Base-by-base conservation (phyloP, 164 flowering plant genomes). In the Nymphaea thermarum region DNA sequence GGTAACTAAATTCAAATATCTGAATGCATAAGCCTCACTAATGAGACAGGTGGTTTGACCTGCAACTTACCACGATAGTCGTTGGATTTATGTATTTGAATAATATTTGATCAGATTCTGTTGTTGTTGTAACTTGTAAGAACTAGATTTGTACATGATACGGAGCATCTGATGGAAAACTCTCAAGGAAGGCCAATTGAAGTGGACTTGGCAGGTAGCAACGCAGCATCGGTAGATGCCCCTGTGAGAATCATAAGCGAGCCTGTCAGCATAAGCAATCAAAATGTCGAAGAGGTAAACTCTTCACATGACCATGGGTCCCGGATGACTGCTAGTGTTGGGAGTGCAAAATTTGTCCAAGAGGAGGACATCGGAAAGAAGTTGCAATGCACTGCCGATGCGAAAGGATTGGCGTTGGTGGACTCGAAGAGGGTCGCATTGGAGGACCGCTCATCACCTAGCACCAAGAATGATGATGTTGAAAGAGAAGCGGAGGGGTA, bases 181-280 rank as follows among this genome's bases (percentile, higher is more conserved):
- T 84, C 86, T 44, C 87, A 82, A 10, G 87, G 82, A 69, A 81
- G 72, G 6, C 72, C 71, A 65, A 17, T 17, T 62, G 90, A 85
- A 47, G 69, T 62, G 60, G 93, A 88, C 64, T 79, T 75, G n/a
- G 87, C 81, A 5, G 83, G 84, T 8, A 85, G 87, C 80, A 91
- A 98, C 76, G 90, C 95, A n/a, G 81, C 85, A 67, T 94, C 99
- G 36, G 96, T 94, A 15, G 94, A 91, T 79, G 99, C 96, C 53
- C 92, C 96, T 3, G 81, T 71, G 25, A 82, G 90, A 71, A 78
- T 78, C 69, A 71, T 79, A 15, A 66, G 63, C 3, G 91, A 82
- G 36, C 75, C 77, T 17, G 75, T 75, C 66, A 84, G 86, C 68
- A 71, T 68, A 4, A 78, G 86, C 73, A 81, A 85, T 71, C 91